A percentile compares a stretch with the other conserved stretches of the same genome.
These are phyloP conservation scores for Escovopsis sp. DNA, from an alignment of 2,329 filamentous ascomycete species.

Conservation along the genomic window DNA sequence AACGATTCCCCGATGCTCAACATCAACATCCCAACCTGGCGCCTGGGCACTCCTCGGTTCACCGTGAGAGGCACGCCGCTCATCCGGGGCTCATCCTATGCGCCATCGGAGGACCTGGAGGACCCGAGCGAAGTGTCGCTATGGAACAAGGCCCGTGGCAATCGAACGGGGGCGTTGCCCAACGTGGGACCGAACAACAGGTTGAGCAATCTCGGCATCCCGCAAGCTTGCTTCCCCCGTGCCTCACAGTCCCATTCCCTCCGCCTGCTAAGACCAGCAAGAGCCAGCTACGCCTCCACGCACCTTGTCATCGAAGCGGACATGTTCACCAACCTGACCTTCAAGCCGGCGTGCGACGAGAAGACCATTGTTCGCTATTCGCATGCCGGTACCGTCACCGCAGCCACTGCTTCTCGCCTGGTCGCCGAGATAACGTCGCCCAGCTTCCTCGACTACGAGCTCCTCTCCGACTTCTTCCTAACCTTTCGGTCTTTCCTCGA, in stretches of 20 bases:
- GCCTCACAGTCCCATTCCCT: conserved; percentile 17
- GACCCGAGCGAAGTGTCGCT: conserved; percentile 42
- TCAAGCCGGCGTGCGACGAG: conserved; percentile 67
- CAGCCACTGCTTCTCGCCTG: conserved; percentile 78
- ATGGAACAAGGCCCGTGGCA: conserved; percentile 22
- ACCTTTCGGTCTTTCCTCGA: conserved; percentile 84
- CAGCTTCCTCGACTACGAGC: conserved; percentile 88
- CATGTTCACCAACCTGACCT: conserved; percentile 71
- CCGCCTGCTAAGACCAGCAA: conserved; percentile 25
- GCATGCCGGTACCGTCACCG: conserved; percentile 58
- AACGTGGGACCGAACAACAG: conserved; percentile 19
- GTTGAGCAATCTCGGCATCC: conserved; percentile 23
- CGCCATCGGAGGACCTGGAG: conserved; percentile 55
- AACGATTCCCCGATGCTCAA: conserved; percentile 43
- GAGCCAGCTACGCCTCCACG: conserved; percentile 33
- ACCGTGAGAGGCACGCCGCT: conserved; percentile 61
- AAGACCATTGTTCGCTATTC: conserved; percentile 72
- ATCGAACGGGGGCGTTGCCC: conserved; percentile 11
- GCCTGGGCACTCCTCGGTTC: conserved; percentile 69
- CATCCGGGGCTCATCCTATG: conserved; percentile 67
- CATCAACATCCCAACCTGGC: conserved; percentile 70
- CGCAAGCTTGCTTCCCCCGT: conserved; percentile 18
- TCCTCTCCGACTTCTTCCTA: conserved; percentile 94
- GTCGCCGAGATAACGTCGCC: conserved; percentile 95
- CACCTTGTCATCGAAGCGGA: conserved; percentile 47